Percentiles rank a stretch among this genome's conserved stretches.
These are phyloP conservation scores for Leishmania tarentolae DNA, from an alignment of 208 protist species.

Conservation along the genomic window DNA sequence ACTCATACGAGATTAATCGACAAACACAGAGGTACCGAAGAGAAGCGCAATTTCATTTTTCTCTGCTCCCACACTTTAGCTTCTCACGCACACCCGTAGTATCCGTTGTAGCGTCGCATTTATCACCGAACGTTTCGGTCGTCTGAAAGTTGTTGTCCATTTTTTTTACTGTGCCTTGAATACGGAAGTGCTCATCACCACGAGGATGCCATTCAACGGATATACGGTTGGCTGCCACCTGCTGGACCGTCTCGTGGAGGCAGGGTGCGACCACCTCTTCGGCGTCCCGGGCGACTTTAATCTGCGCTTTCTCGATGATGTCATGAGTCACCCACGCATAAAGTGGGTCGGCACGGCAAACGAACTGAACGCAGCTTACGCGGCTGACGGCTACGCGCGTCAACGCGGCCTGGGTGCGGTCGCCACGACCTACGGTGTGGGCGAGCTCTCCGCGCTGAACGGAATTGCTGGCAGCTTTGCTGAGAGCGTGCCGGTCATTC, in stretches of 20 bases:
- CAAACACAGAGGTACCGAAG: background rate
- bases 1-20: background rate
- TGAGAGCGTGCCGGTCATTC: conserved; percentile 54
- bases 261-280: conserved; percentile 54
- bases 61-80: background rate
- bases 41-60: background rate
- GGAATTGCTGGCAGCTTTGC: conserved; percentile 40
- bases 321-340: conserved; percentile 43
- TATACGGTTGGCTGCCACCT: conserved; percentile 68
- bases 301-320: conserved; percentile 66
- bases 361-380: conserved; percentile 66
- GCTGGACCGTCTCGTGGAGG: conserved; percentile 50
- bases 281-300: conserved; percentile 70
- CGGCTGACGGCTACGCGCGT: conserved; percentile 59
- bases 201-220: conserved; percentile 42
- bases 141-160: background rate
- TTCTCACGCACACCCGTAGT: background rate
- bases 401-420: conserved; percentile 38
- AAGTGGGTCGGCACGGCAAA: conserved; percentile 65
- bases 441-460: conserved; percentile 53
- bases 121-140: background rate
- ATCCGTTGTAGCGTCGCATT: background rate
- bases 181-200: background rate
- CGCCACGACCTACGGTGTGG: conserved; percentile 56
- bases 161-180: background rate